Conservation (phyloP, 257 asterid genomes). For the Solanum gracilifrons region DNA sequence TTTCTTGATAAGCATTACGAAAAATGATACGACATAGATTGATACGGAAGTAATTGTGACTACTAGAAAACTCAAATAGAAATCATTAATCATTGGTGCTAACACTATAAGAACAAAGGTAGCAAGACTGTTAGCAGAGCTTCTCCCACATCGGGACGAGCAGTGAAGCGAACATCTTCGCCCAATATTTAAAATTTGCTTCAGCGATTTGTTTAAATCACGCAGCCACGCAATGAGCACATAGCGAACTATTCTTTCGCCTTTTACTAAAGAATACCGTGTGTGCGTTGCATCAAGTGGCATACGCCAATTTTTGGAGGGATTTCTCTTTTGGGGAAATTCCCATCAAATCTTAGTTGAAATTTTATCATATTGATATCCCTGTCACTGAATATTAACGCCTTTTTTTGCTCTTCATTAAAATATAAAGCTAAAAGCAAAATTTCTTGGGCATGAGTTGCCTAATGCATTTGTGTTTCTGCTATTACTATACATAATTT, state of each 20-base stretch:
- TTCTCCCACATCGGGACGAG: not conserved
- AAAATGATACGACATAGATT: too few relatives aligned
- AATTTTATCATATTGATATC: too few relatives aligned
- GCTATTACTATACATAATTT: too few relatives aligned
- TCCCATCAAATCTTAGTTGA: not conserved
- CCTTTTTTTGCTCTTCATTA: too few relatives aligned
- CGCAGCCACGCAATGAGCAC: not conserved
- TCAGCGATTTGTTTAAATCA: rapidly evolving
- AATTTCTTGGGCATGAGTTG: too few relatives aligned
- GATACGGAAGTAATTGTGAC: too few relatives aligned
- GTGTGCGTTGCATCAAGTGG: not conserved
- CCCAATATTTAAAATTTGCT: not conserved
- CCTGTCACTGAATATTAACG: too few relatives aligned
- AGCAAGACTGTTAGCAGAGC: not conserved
- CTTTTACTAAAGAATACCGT: not conserved
- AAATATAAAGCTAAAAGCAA: too few relatives aligned
- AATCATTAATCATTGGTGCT: not conserved
- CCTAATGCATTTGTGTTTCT: too few relatives aligned
- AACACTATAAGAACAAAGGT: not conserved
- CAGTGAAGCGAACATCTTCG: not conserved
- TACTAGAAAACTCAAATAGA: too few relatives aligned
- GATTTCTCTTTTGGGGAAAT: not conserved
- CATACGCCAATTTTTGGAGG: not conserved
- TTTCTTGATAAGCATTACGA: not conserved
- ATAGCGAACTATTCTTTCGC: not conserved